Conservation (phyloP, 129 eudicot genomes). For the sunflower (Helianthus annuus) region HanXRQr2.0-SUNRISE NC_035434.2:85840093-85840592, state of each 20-base stretch:
- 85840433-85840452: conserved; percentile 61
- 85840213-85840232: conserved; percentile 69
- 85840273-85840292: conserved; percentile 92
- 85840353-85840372: not conserved
- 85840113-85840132: too few species aligned
- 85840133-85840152: not conserved
- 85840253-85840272: conserved; percentile 97
- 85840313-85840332: conserved; percentile 73
- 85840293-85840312: conserved; percentile 78
- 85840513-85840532: not conserved
- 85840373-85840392: not conserved
- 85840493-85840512: conserved; percentile 54
- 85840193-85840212: conserved; percentile 77
- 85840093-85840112: too few species aligned
- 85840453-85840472: conserved; percentile 61
- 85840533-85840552: not conserved
- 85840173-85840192: conserved; percentile 94
- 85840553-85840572: not conserved
- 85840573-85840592: conserved; percentile 57
- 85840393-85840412: conserved; percentile 22
- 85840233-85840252: conserved; percentile 93
- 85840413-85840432: conserved; percentile 75
- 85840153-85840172: conserved; percentile 36
- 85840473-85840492: conserved; percentile 60
- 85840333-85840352: not conserved